Percentiles rank a stretch among this genome's conserved stretches.
Evolutionary conservation across 345 rosid genomes (phyloP).

Genomic region (Pseudoturritis turrita): DNA sequence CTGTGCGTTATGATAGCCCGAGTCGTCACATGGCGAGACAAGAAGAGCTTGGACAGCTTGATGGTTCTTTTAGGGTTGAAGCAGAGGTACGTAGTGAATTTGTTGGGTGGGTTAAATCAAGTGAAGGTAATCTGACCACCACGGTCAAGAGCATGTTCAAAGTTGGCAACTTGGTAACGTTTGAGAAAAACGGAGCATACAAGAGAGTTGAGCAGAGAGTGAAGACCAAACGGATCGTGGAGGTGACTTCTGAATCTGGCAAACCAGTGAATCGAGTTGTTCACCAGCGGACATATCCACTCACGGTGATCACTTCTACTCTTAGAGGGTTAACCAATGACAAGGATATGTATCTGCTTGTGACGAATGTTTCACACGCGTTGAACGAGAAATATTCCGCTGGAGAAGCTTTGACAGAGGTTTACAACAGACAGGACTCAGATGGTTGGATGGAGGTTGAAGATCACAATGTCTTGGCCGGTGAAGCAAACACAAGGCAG

Average conservation of each 20-base stretch:
- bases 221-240: slow-evolving; percentile 36
- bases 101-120: slow-evolving; percentile 71
- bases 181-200: slow-evolving; percentile 42
- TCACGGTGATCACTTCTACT: slow-evolving; percentile 47
- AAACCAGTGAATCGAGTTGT: slow-evolving; percentile 9
- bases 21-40: slow-evolving; percentile 24
- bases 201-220: slow-evolving; percentile 50
- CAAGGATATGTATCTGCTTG: slow-evolving; percentile 37
- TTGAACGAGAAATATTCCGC: slow-evolving; percentile 27
- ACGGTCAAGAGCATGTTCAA: slow-evolving; percentile 36
- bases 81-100: slow-evolving; percentile 44
- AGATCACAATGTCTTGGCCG: slow-evolving; percentile 62
- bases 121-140: slow-evolving; percentile 60
- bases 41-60: slow-evolving; percentile 46
- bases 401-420: slow-evolving; percentile 30
- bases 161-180: slow-evolving; percentile 41
- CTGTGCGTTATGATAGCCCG: slow-evolving; percentile 30
- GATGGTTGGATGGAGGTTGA: slow-evolving; percentile 79
- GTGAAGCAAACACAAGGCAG: slow-evolving; percentile 51
- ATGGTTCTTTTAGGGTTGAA: slow-evolving; percentile 54
- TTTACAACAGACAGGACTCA: slow-evolving; percentile 47
- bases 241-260: slow-evolving; percentile 37
- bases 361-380: slow-evolving; percentile 65
- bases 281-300: slow-evolving; percentile 43
- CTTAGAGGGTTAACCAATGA: slow-evolving; percentile 32